Base-by-base conservation (phyloP, 83 land plant genomes). In the Picea abies region DNA sequence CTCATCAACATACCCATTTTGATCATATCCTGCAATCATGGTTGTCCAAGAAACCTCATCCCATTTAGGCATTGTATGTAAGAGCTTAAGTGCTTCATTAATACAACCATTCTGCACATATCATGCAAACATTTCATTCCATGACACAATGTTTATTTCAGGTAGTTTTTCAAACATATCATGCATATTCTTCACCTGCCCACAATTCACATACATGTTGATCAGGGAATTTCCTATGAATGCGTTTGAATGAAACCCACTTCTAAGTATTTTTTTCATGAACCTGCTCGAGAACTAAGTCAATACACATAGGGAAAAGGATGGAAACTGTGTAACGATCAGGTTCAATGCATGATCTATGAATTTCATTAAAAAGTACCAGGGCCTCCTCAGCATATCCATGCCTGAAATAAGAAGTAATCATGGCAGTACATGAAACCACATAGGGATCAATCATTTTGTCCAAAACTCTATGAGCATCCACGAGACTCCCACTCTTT, bases 61-160 rank as follows among this genome's bases (percentile, higher is more conserved):
- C 67, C 84, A 81, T 37, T 60, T 1, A 35, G 73, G 80, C 86
- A 89, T 84, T 39, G 76, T 35, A 10, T 82, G 37, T 20, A 89
- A 89, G 4, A 84, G 84, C 32, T 84, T 80, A 15, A 84, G 6
- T 1, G 89, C 82, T 20, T 49, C 69, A 4, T 85, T 79, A n/a
- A 87, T 49, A 39, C 11, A 64, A 47, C 89, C 92, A 79, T 85
- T 81, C 60, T 85, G 85, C 25, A 87, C 89, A 81, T 90, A 87
- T 19, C 85, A 60, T 23, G 85, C 87, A 16, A 85, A 63, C 83
- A 82, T 82, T 60, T 63, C 79, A 56, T 72, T 82, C 83, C 83
- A 82, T 17, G 78, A 49, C 35, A 82, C 64, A 56, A 56, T 4
- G 23, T 82, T 60, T 71, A 20, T 12, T 20, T 20, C 2, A 20